Percentiles rank a stretch among this genome's conserved stretches.
Conservation (phyloP, 2,329 filamentous ascomycete genomes). For the Venturiaceae sp. region DNA sequence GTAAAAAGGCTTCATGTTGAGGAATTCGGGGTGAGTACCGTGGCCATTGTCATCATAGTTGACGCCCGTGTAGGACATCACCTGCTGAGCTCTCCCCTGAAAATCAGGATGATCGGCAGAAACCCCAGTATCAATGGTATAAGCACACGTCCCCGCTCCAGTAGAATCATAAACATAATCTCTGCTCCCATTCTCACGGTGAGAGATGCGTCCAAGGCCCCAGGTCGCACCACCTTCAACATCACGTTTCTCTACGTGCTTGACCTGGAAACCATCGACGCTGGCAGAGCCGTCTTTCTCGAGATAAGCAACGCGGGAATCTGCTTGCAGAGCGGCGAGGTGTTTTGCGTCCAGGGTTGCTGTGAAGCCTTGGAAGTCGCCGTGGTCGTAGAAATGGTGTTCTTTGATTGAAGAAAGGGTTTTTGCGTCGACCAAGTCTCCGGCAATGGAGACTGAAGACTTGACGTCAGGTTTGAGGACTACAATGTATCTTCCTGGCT, state of each 20-base stretch:
- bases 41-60: constrained; percentile 44
- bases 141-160: constrained; percentile 22
- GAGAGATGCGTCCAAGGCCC: constrained; percentile 10
- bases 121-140: constrained; percentile 29
- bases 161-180: constrained; percentile 22
- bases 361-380: constrained; percentile 7
- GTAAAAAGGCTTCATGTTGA: background rate
- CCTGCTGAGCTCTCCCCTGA: constrained; percentile 16
- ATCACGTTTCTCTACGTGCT: background rate
- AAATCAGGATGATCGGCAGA: constrained; percentile 16
- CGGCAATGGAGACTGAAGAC: background rate
- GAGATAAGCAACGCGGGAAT: constrained; percentile 4
- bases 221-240: constrained; percentile 1
- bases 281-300: constrained; percentile 3
- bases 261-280: constrained; percentile 1
- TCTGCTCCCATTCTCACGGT: constrained; percentile 14
- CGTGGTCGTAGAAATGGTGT: constrained; percentile 2
- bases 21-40: no score
- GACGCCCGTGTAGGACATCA: constrained; percentile 16
- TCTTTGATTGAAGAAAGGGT: background rate
- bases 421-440: background rate
- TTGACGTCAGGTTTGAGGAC: constrained; percentile 7
- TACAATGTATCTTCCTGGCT: constrained; percentile 12
- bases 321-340: constrained; percentile 3
- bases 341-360: background rate